Evolutionary conservation across 257 asterid species (phyloP).

Genomic region (Nicotiana noctiflora): DNA sequence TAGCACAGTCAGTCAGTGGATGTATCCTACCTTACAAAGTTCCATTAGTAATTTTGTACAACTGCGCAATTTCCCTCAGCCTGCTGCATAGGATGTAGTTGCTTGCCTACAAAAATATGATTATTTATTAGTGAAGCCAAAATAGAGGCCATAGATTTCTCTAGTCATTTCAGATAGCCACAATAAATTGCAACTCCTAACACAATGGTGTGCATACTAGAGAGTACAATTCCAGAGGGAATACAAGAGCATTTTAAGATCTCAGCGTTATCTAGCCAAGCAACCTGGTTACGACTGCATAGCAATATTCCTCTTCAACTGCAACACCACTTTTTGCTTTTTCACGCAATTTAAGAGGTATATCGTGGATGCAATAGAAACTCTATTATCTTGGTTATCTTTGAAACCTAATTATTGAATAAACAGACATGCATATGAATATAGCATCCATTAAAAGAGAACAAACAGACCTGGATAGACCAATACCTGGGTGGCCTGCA

Average conservation of each 20-base stretch:
- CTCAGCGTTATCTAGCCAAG: neutral
- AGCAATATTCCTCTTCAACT: neutral
- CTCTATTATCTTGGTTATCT: neutral
- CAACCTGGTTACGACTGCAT: neutral
- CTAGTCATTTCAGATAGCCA: neutral
- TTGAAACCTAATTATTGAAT: neutral
- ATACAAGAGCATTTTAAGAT: neutral
- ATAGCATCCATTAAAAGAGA: neutral
- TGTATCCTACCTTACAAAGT: conserved; percentile 7
- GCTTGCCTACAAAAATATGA: neutral
- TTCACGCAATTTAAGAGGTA: neutral
- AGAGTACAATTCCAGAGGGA: neutral
- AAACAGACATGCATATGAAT: conserved; percentile 6
- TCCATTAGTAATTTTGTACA: conserved; percentile 6
- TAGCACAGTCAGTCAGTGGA: neutral
- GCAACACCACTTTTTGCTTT: neutral
- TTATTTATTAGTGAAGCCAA: neutral
- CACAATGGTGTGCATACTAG: neutral
- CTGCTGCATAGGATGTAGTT: conserved; percentile 1
- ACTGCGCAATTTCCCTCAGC: neutral
- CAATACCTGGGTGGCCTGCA: conserved; percentile 47
- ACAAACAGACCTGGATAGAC: conserved; percentile 6
- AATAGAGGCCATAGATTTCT: neutral
- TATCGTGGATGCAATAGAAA: neutral
- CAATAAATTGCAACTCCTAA: neutral